Conservation (phyloP, 192 early-diverging fungal species). For the Gigaspora rosea region DNA sequence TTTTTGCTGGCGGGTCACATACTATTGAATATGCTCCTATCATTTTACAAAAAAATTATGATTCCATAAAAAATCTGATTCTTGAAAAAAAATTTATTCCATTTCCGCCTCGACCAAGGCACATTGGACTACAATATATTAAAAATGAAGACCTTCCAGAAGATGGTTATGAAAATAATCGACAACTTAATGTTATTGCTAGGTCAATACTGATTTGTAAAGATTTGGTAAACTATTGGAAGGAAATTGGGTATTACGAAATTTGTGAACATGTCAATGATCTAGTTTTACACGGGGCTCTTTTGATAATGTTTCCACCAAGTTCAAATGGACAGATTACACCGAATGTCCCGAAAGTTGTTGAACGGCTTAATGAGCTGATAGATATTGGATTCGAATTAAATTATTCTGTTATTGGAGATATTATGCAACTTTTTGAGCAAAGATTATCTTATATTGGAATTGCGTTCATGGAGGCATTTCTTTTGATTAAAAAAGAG, state of each 20-base stretch:
- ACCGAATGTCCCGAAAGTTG: no score
- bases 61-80: background rate
- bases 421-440: no score
- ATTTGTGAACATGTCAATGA: conserved; percentile 23
- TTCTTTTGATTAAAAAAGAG: no score
- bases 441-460: no score
- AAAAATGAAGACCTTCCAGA: conserved; percentile 1
- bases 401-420: no score
- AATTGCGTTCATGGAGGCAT: no score
- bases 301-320: conserved; percentile 6
- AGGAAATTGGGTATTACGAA: conserved; percentile 7
- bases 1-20: background rate
- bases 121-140: no score
- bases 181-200: conserved; percentile 17
- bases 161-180: conserved; percentile 26
- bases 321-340: background rate
- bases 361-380: no score
- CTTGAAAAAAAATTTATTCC: background rate
- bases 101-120: background rate
- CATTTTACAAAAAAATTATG: background rate
- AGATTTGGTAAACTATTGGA: conserved; percentile 8
- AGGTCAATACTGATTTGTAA: conserved; percentile 8
- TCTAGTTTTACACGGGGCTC: background rate
- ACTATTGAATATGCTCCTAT: background rate
- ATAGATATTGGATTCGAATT: no score